Evolutionary conservation across 495 filamentous ascomycete species (phyloP).

Genomic region (Cladorrhinum samala): DNA sequence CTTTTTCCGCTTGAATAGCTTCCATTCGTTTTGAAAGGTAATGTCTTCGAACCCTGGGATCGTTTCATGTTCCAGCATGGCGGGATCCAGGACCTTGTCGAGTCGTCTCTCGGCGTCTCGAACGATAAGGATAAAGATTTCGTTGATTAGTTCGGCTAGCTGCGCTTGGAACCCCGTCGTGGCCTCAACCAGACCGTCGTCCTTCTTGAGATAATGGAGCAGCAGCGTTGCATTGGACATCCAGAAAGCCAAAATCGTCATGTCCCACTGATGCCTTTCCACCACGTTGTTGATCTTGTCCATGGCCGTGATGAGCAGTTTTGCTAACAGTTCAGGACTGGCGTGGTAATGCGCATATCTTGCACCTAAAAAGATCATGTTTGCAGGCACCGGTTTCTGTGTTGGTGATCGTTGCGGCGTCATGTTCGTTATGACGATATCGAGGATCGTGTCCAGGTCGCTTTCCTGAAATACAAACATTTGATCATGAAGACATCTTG

Average conservation of each 20-base stretch:
- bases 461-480: slow-evolving; percentile 99
- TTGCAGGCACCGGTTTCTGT: slow-evolving; percentile 95
- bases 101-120: slow-evolving; percentile 94
- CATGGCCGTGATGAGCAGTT: slow-evolving; percentile 77
- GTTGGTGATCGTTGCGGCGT: slow-evolving; percentile 89
- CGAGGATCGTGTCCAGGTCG: slow-evolving; percentile 81
- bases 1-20: slow-evolving; percentile 83
- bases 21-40: slow-evolving; percentile 97
- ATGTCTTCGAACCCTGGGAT: slow-evolving; percentile 97
- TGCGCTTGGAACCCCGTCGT: slow-evolving; percentile 89
- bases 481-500: slow-evolving; percentile 89
- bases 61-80: slow-evolving; percentile 96
- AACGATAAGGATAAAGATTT: slow-evolving; percentile 98
- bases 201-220: slow-evolving; percentile 95
- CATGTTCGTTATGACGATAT: slow-evolving; percentile 98
- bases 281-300: slow-evolving; percentile 96
- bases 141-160: slow-evolving; percentile 90
- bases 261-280: slow-evolving; percentile 94
- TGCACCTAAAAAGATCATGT: slow-evolving; percentile 91
- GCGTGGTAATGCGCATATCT: slow-evolving; percentile 97
- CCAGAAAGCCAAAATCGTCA: slow-evolving; percentile 99
- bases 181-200: slow-evolving; percentile 70
- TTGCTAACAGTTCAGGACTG: slow-evolving; percentile 73
- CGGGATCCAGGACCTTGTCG: slow-evolving; percentile 87
- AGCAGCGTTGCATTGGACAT: slow-evolving; percentile 94